Evolutionary conservation across 345 rosid species (phyloP).

Genomic region (Noccaea caerulescens): DNA sequence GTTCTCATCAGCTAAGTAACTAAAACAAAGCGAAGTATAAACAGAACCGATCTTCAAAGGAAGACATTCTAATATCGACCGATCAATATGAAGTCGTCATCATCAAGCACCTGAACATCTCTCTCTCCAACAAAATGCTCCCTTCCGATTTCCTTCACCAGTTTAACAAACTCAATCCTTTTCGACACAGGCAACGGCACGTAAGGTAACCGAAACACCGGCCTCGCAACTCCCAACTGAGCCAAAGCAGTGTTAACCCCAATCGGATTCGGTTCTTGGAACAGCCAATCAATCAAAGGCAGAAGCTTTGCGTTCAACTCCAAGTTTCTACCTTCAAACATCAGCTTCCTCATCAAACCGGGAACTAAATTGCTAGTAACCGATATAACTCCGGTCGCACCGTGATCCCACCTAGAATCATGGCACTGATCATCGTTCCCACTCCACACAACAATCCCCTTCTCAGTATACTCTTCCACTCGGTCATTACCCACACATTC

Average conservation of each 20-base stretch:
- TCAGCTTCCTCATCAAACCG: constrained; percentile 60
- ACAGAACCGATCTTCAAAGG: constrained; percentile 1
- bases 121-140: constrained; percentile 76
- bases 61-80: constrained; percentile 59
- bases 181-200: constrained; percentile 68
- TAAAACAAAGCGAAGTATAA: background rate
- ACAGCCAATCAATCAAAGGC: constrained; percentile 81
- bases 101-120: constrained; percentile 76
- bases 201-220: constrained; percentile 80
- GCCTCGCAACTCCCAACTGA: constrained; percentile 81
- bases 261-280: constrained; percentile 78
- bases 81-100: constrained; percentile 69
- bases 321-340: constrained; percentile 68
- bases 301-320: constrained; percentile 62
- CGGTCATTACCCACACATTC: constrained; percentile 79
- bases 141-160: constrained; percentile 71
- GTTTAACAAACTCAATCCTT: constrained; percentile 70
- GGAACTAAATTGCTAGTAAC: constrained; percentile 82
- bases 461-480: constrained; percentile 60
- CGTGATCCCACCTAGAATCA: constrained; percentile 78
- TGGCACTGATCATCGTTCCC: constrained; percentile 90
- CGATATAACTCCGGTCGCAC: constrained; percentile 78
- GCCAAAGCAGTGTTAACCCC: constrained; percentile 91
- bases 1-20: constrained; percentile 19
- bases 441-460: constrained; percentile 81